phyloP scores from a whole-genome alignment of 345 rosid species.

The Eucalyptus microcorys region DNA sequence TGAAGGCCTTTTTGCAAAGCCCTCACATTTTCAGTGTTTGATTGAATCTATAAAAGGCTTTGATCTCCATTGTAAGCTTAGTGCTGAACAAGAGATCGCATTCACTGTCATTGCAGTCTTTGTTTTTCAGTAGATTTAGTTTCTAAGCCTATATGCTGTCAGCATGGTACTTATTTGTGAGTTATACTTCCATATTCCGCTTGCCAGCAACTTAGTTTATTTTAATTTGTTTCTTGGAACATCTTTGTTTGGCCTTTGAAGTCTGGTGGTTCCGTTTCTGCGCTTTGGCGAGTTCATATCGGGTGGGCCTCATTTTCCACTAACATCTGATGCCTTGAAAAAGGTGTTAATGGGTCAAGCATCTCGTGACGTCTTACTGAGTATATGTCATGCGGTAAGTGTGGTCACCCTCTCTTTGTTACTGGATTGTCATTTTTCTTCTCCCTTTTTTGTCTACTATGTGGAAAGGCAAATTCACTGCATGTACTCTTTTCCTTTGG shows the following conservation, averaged over 20 bases:
- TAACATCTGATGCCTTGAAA: conserved; percentile 83
- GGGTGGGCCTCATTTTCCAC: conserved; percentile 85
- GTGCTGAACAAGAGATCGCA: background rate
- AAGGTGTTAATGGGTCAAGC: conserved; percentile 84
- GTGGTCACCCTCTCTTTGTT: background rate
- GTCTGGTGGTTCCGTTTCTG: conserved; percentile 88
- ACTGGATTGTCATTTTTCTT: background rate
- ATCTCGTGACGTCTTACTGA: conserved; percentile 50
- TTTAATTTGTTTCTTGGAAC: background rate
- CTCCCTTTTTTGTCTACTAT: background rate
- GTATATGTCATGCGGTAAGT: conserved; percentile 83
- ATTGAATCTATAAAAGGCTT: background rate
- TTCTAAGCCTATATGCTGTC: background rate
- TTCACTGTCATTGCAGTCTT: background rate
- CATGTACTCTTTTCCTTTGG: background rate
- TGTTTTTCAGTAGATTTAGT: background rate
- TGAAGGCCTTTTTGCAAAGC: background rate
- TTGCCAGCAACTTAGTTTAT: background rate
- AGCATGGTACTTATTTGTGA: background rate
- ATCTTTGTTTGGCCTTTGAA: conserved; percentile 1
- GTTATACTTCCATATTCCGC: background rate
- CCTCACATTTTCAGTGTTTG: background rate
- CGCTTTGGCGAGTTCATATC: conserved; percentile 69
- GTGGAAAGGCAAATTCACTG: background rate
- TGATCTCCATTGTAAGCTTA: background rate